These are phyloP conservation scores for Penicillium sp. DNA, from an alignment of 2,329 filamentous ascomycete genomes.

Conservation along the genomic window DNA sequence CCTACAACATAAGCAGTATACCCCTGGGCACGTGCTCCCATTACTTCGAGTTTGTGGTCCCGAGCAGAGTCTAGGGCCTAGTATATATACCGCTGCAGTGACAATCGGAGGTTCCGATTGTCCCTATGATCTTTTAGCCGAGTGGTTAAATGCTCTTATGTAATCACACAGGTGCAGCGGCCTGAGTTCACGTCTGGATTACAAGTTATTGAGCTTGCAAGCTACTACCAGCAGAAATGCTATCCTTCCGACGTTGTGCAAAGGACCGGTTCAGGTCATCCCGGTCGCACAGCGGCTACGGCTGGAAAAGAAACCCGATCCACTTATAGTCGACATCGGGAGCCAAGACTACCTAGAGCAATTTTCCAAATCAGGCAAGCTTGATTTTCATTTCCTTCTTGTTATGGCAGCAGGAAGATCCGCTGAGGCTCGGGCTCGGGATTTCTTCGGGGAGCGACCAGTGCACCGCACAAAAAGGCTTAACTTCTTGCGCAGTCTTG, in stretches of 20 bases:
- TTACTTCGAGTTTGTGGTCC: background rate
- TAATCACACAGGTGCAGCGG: no score
- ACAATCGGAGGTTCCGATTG: no score
- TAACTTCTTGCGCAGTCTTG: slow-evolving; percentile 26
- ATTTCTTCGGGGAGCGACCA: slow-evolving; percentile 17
- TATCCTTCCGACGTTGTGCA: background rate
- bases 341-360: background rate
- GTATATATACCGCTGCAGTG: no score
- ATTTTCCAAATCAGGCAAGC: background rate
- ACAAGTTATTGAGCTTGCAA: background rate
- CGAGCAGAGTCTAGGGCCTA: no score
- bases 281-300: slow-evolving; percentile 7
- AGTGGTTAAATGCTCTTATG: no score
- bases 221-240: background rate
- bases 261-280: slow-evolving; percentile 11
- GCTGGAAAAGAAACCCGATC: background rate
- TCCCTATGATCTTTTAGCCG: no score
- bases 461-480: slow-evolving; percentile 17
- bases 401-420: background rate
- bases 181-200: no score
- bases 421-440: slow-evolving; percentile 1
- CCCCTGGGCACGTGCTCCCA: background rate
- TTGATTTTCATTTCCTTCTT: background rate
- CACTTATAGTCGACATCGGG: slow-evolving; percentile 6
- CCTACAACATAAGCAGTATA: background rate